Evolutionary conservation across 2,329 filamentous ascomycete species (phyloP).

Genomic region (Aspergillus thermomutatus): DNA sequence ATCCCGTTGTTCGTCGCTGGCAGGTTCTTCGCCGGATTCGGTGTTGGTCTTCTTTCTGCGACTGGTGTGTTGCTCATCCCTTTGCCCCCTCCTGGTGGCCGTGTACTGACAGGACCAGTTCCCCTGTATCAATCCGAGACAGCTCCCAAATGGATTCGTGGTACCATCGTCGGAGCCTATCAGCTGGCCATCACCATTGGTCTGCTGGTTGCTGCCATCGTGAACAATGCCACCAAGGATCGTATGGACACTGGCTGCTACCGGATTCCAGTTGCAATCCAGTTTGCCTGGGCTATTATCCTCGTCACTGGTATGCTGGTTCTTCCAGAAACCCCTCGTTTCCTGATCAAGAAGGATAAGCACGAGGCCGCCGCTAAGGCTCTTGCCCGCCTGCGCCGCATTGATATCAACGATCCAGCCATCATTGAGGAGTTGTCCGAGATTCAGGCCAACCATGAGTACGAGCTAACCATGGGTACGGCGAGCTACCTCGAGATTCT

Average conservation of each 20-base stretch:
- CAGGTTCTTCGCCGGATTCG: constrained; percentile 49
- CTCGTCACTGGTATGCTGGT: constrained; percentile 68
- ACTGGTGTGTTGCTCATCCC: constrained; percentile 55
- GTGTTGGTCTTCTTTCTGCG: constrained; percentile 75
- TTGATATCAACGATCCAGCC: constrained; percentile 62
- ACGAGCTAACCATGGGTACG: constrained; percentile 58
- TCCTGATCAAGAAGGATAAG: constrained; percentile 73
- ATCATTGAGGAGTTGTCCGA: constrained; percentile 76
- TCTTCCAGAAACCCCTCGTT: constrained; percentile 80
- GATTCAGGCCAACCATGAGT: constrained; percentile 83
- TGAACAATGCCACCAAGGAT: constrained; percentile 68
- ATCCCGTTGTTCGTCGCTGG: constrained; percentile 45
- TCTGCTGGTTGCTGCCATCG: constrained; percentile 67
- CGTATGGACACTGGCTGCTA: constrained; percentile 63
- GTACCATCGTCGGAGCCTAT: constrained; percentile 72
- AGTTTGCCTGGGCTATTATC: constrained; percentile 76
- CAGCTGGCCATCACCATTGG: constrained; percentile 79
- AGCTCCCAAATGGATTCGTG: constrained; percentile 67
- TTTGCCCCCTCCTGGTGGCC: not conserved
- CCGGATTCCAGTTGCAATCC: constrained; percentile 74
- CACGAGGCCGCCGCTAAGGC: constrained; percentile 61
- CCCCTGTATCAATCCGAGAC: constrained; percentile 79
- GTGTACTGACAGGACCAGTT: constrained; percentile 15
- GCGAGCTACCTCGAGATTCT: constrained; percentile 37
- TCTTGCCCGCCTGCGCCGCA: constrained; percentile 67